Evolutionary conservation across 495 filamentous ascomycete species (phyloP).

Genomic region (Talaromyces borbonicus): DNA sequence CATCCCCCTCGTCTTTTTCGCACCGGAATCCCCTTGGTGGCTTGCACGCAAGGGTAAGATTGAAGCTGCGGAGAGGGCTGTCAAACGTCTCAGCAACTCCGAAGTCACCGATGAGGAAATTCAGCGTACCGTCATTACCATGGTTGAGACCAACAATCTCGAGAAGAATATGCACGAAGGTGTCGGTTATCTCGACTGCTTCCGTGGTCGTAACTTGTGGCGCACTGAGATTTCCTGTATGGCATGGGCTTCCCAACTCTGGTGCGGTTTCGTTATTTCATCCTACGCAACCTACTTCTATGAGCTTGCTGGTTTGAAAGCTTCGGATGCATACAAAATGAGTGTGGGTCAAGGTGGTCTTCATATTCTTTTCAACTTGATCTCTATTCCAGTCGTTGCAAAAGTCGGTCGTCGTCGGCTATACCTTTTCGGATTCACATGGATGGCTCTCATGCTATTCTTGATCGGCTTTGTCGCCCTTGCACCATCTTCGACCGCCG

Average conservation of each 20-base stretch:
- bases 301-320: conserved; percentile 25
- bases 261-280: conserved; percentile 21
- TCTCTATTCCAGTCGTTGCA: conserved; percentile 41
- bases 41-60: conserved; percentile 23
- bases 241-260: conserved; percentile 17
- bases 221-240: conserved; percentile 30
- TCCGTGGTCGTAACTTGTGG: conserved; percentile 26
- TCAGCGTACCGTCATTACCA: conserved; percentile 22
- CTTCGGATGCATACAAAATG: conserved; percentile 20
- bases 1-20: conserved; percentile 27
- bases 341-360: conserved; percentile 21
- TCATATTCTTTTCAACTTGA: conserved; percentile 38
- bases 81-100: conserved; percentile 27
- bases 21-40: conserved; percentile 42
- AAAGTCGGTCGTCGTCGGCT: conserved; percentile 39
- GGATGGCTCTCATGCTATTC: conserved; percentile 32
- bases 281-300: conserved; percentile 35
- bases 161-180: conserved; percentile 22
- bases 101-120: conserved; percentile 1
- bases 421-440: conserved; percentile 37
- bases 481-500: conserved; percentile 12
- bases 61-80: conserved; percentile 36
- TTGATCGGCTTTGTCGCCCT: conserved; percentile 30
- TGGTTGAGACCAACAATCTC: conserved; percentile 30
- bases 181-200: conserved; percentile 28